Evolutionary conservation across 2,329 filamentous ascomycete genomes (phyloP), one percentile per base, ranked within the genome.

Genomic region (Neobulgaria alba): DNA sequence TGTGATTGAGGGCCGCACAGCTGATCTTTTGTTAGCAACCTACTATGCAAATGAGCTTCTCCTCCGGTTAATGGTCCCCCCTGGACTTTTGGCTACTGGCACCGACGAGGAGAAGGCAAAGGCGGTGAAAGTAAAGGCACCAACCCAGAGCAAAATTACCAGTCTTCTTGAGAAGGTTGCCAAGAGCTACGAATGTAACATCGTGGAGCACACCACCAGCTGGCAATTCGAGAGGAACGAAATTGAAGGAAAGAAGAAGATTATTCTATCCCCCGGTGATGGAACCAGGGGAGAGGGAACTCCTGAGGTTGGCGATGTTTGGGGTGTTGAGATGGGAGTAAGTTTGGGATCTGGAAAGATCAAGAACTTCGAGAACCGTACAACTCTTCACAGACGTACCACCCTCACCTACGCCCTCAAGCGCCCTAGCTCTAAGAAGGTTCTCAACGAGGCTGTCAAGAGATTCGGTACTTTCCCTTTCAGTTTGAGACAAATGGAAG

Each of bases 401-500:
- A 82, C 78, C 53, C 89, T 86, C 55, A 95, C 87, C 47, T 95
- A 95, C 66, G 81, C 80, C 47, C 75, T 98, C 52, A 98, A 96
- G 79, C 82, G 92, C 53, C 87, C 87, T 46, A 94, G 86, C 52
- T 95, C 90, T 38, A 80, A 90, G 62, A 86, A 93, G 67, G 83
- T 90, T 36, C 74, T 96, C 39, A 94, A 89, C 34, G 92, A 96
- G 69, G 83, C 95, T 47, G 82, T 93, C 64, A 93, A 90, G 79
- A 95, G 90, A 71, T 98, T 96, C 61, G 89, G 90, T 52, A 87
- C 79, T 48, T 98, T 98, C 75, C 92, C 92, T 56, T 98, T 98
- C 78, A 94, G 86, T 67, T 74, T 96, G 71, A 79, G 92, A 61
- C 92, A 98, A 71, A 77, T 98, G 48, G 90, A 95, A 49, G 90